These are phyloP conservation scores for Neurospora sp. DNA, from an alignment of 495 filamentous ascomycete genomes.

Conservation along the genomic window DNA sequence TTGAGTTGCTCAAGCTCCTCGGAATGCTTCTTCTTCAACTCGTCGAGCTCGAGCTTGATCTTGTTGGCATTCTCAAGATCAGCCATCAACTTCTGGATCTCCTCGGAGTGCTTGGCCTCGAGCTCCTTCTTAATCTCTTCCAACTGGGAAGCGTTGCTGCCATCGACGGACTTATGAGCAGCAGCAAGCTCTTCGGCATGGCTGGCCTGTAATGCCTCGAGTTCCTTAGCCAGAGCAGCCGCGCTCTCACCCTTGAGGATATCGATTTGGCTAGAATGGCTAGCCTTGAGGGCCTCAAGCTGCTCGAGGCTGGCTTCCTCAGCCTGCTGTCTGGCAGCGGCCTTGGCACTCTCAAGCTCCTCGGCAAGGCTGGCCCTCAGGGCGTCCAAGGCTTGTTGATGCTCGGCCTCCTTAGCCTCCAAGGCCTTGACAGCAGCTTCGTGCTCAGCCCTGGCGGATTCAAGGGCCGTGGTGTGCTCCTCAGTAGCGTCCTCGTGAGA, in stretches of 20 bases:
- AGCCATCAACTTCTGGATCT: conserved; percentile 7
- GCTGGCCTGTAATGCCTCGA: conserved; percentile 30
- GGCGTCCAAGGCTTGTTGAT: conserved; percentile 33
- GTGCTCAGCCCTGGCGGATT: conserved; percentile 27
- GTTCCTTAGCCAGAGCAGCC: conserved; percentile 25
- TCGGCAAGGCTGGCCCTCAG: conserved; percentile 36
- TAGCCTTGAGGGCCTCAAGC: conserved; percentile 35
- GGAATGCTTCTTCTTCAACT: conserved; percentile 17
- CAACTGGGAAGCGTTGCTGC: conserved; percentile 17
- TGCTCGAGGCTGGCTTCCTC: conserved; percentile 26
- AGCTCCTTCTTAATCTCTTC: conserved; percentile 26
- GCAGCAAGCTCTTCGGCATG: conserved; percentile 28
- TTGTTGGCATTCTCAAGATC: conserved; percentile 4
- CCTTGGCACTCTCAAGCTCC: conserved; percentile 35
- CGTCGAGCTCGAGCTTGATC: conserved; percentile 2
- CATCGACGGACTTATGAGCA: conserved; percentile 17
- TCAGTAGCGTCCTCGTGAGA: conserved; percentile 29
- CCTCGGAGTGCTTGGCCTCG: conserved; percentile 27
- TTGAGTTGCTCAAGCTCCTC: conserved; percentile 26
- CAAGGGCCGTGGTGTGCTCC: conserved; percentile 28
- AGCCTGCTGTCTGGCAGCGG: conserved; percentile 25
- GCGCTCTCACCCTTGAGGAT: conserved; percentile 30
- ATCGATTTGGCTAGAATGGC: conserved; percentile 37
- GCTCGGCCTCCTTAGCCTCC: conserved; percentile 30
- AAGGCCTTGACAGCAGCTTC: conserved; percentile 26